Evolutionary conservation across 768 basidiomycete species (phyloP).

Genomic region (Boletus rex-veris): DNA sequence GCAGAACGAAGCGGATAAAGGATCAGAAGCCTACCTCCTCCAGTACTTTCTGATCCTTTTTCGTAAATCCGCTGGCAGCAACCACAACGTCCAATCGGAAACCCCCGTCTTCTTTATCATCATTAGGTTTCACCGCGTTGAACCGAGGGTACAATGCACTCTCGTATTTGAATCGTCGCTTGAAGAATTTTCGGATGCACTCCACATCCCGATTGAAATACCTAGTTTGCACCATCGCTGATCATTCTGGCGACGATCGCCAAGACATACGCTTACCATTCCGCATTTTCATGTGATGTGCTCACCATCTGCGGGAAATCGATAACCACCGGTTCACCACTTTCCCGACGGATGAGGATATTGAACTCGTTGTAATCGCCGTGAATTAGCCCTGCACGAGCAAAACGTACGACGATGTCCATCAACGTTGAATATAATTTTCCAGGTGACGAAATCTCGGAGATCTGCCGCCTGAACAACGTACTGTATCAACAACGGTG

Average conservation of each 20-base stretch:
- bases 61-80: conserved; percentile 89
- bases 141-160: conserved; percentile 86
- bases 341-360: conserved; percentile 82
- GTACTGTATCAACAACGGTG: background rate
- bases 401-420: conserved; percentile 95
- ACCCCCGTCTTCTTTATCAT: conserved; percentile 39
- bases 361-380: conserved; percentile 99
- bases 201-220: conserved; percentile 99
- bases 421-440: conserved; percentile 88
- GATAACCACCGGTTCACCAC: conserved; percentile 81
- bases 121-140: conserved; percentile 38
- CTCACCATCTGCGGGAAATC: conserved; percentile 99
- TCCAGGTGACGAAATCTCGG: conserved; percentile 79
- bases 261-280: conserved; percentile 60
- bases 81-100: conserved; percentile 89
- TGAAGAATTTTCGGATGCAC: conserved; percentile 92
- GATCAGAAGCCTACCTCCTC: conserved; percentile 64
- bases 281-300: conserved; percentile 94
- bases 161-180: conserved; percentile 88
- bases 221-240: conserved; percentile 44
- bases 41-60: conserved; percentile 74
- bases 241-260: conserved; percentile 9
- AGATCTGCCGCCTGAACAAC: conserved; percentile 72
- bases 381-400: conserved; percentile 92
- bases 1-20: conserved; percentile 17